Evolutionary conservation across 1,284 basidiomycete genomes (phyloP).

Genomic region (Cryptococcus amylolentus): DNA sequence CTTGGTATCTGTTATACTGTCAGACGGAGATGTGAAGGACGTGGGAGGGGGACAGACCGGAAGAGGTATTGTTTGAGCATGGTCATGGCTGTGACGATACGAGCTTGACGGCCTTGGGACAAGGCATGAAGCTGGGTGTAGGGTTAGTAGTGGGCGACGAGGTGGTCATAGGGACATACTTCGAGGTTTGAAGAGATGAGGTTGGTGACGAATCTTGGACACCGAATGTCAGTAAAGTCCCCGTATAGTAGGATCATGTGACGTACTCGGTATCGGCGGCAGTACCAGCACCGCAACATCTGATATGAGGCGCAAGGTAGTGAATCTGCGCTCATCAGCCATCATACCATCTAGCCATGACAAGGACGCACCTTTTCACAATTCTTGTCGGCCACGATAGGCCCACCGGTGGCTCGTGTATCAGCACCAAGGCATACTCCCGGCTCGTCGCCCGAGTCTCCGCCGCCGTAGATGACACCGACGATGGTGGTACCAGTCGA

Average conservation of each 20-base stretch:
- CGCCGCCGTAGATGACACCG: conserved; percentile 77
- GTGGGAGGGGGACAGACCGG: conserved; percentile 53
- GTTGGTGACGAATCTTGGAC: conserved; percentile 70
- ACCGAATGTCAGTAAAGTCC: not conserved
- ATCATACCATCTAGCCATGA: not conserved
- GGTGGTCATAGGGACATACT: conserved; percentile 21
- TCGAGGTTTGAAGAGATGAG: conserved; percentile 92
- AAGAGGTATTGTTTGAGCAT: conserved; percentile 90
- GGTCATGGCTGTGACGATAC: conserved; percentile 96
- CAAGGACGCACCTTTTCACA: conserved; percentile 81
- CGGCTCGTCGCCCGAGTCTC: conserved; percentile 59
- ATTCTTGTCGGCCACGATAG: conserved; percentile 98
- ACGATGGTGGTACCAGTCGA: conserved; percentile 95
- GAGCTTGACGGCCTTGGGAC: conserved; percentile 77
- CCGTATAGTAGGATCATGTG: not conserved
- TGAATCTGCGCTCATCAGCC: conserved; percentile 69
- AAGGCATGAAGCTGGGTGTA: conserved; percentile 64
- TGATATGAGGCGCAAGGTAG: conserved; percentile 87
- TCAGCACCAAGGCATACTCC: conserved; percentile 96
- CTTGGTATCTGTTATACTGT: conserved; percentile 68
- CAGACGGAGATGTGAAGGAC: not conserved
- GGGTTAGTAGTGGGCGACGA: conserved; percentile 11
- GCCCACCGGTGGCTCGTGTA: conserved; percentile 89
- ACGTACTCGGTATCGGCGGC: conserved; percentile 86
- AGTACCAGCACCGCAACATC: conserved; percentile 98